Conservation (phyloP, 1,284 basidiomycete species). For the Ganoderma sinense region DNA sequence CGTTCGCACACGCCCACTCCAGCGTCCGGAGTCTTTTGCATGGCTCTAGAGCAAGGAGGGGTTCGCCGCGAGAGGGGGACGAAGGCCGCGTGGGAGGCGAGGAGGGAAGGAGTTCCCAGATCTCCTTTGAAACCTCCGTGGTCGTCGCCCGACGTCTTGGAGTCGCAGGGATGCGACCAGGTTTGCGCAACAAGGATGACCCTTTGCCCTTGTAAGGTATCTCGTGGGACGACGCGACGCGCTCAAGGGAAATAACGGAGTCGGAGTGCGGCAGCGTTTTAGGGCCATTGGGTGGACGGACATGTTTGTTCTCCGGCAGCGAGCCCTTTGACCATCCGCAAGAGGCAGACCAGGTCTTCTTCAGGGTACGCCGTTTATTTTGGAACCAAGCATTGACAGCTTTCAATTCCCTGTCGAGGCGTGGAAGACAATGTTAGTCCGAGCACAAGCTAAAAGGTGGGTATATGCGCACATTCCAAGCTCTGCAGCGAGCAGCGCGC, state of each 20-base stretch:
- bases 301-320: conserved; percentile 38
- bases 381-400: conserved; percentile 61
- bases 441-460: not conserved
- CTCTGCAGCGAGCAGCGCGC: conserved; percentile 48
- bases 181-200: conserved; percentile 9
- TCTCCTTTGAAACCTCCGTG: conserved; percentile 22
- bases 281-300: conserved; percentile 28
- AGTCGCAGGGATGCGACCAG: conserved; percentile 39
- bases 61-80: conserved; percentile 43
- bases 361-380: conserved; percentile 55
- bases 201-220: conserved; percentile 36
- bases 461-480: conserved; percentile 48
- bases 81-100: conserved; percentile 47
- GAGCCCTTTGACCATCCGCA: conserved; percentile 37
- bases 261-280: conserved; percentile 28
- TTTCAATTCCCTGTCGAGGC: conserved; percentile 49
- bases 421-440: not conserved
- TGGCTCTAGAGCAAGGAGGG: conserved; percentile 40
- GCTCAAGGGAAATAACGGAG: conserved; percentile 48
- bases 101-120: conserved; percentile 54
- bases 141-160: conserved; percentile 31
- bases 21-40: conserved; percentile 44
- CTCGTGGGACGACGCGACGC: conserved; percentile 48
- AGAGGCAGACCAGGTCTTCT: conserved; percentile 42
- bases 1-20: conserved; percentile 57